These are phyloP conservation scores for Rubroboletus satanas DNA, from an alignment of 768 basidiomycete genomes.

Conservation along the genomic window DNA sequence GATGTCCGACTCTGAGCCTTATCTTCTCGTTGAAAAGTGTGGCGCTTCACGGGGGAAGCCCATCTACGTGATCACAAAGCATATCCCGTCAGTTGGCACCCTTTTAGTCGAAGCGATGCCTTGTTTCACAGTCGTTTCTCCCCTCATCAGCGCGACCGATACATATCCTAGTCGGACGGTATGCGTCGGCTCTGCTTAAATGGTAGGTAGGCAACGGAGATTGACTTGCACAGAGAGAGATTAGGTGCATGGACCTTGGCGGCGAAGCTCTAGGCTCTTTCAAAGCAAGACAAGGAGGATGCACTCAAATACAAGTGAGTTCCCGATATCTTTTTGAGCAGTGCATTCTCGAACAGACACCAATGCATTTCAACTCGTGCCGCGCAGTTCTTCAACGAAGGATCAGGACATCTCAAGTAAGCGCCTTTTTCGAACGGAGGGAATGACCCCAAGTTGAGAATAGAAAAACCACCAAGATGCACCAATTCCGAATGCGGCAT, in stretches of 20 bases:
- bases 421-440: constrained; percentile 13
- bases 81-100: constrained; percentile 36
- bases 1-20: constrained; percentile 32
- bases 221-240: constrained; percentile 35
- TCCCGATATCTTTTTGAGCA: neutral
- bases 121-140: constrained; percentile 16
- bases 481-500: constrained; percentile 40
- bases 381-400: constrained; percentile 39
- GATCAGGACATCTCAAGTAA: constrained; percentile 35
- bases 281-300: constrained; percentile 38
- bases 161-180: constrained; percentile 34
- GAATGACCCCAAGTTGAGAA: constrained; percentile 11
- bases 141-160: constrained; percentile 26
- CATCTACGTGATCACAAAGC: constrained; percentile 42
- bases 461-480: constrained; percentile 18
- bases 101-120: constrained; percentile 1
- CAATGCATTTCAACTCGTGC: neutral
- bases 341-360: neutral
- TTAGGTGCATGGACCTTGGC: constrained; percentile 42
- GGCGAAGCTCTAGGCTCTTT: constrained; percentile 38
- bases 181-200: constrained; percentile 9
- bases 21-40: constrained; percentile 41
- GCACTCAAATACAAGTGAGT: constrained; percentile 41
- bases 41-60: constrained; percentile 40
- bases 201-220: neutral